A percentile compares a stretch with the other conserved stretches of the same genome.
Conservation (phyloP, 176 grass and related monocot genomes). For the Otatea glauca region DNA sequence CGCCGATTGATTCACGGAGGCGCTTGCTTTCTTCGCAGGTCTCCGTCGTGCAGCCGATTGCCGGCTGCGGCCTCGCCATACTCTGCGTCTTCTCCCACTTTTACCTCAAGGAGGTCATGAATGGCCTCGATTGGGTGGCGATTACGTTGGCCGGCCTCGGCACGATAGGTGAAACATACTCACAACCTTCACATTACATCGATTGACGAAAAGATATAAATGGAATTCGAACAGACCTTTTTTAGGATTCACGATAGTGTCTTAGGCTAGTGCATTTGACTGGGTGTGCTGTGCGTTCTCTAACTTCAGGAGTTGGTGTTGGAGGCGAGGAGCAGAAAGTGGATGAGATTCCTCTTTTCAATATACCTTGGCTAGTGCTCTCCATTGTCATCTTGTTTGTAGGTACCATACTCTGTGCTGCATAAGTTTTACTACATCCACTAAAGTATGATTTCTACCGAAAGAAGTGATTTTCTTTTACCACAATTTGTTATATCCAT, state of each 20-base stretch:
- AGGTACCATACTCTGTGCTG: constrained; percentile 81
- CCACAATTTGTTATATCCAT: not conserved
- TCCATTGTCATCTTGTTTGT: constrained; percentile 94
- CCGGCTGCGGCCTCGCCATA: constrained; percentile 94
- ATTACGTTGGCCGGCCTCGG: constrained; percentile 87
- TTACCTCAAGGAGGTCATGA: constrained; percentile 97
- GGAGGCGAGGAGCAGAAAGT: constrained; percentile 95
- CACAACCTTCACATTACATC: not conserved
- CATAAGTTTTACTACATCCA: constrained; percentile 13
- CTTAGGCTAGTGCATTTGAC: not conserved
- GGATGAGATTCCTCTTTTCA: constrained; percentile 76
- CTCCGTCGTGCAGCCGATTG: constrained; percentile 93
- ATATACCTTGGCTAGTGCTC: constrained; percentile 86
- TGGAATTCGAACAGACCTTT: not conserved
- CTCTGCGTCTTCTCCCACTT: constrained; percentile 94
- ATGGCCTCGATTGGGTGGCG: constrained; percentile 90
- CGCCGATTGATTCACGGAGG: not conserved
- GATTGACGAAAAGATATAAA: not conserved
- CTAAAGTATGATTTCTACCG: constrained; percentile 2
- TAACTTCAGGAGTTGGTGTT: constrained; percentile 84
- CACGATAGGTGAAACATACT: constrained; percentile 73
- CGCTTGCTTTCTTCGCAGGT: constrained; percentile 56
- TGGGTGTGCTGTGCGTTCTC: constrained; percentile 19
- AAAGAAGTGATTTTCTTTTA: constrained; percentile 7
- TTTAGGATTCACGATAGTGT: not conserved